Base-by-base conservation (phyloP, 1,284 basidiomycete genomes). In the Naganishia sp. region DNA sequence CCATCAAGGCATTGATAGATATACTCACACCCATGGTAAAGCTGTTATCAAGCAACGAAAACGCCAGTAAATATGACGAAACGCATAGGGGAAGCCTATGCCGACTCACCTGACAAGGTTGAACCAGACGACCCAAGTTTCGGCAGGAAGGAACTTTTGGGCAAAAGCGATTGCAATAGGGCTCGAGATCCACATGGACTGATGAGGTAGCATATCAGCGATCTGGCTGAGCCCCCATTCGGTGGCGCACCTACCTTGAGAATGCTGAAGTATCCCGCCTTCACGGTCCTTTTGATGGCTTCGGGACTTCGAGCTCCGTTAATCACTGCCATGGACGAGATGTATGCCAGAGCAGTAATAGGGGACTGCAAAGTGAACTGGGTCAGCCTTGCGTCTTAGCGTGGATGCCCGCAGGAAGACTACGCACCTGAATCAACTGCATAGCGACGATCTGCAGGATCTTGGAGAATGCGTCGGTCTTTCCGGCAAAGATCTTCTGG, bases 281-380 rank as follows among this genome's bases (percentile, higher is more conserved):
- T 88, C 64, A 94, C 85, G 0, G 89, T 89, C 71, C 84, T 85
- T 57, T 85, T 73, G 63, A 94, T 82, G 43, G 88, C 87, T 45
- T 86, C 84, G 9, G 84, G 71, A 2, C 87, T 85, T 71, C 84
- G 85, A 15, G 89, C 90, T 49, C 92, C 92, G 71, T 88, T 89
- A 71, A 95, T 92, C 57, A 93, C 79, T 6, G 91, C 90, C 86
- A 92, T 89, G 53, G 86, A 90, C 0, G 87, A 82, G 56, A 94
- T 82, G 77, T 87, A 85, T 31, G 83, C 83, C 13, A 64, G 32
- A 23, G 65, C 56, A 43, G 42, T 54, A 31, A 45, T 51, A 18
- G 57, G 63, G 32, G 47, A 55, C 55, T 56, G 28, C 32, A 28
- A 45, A 21, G 31, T 50, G 23, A 28, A 9, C 3, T 39, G 18